Conservation (phyloP, 345 rosid species). For the Rhizophora apiculata region DNA sequence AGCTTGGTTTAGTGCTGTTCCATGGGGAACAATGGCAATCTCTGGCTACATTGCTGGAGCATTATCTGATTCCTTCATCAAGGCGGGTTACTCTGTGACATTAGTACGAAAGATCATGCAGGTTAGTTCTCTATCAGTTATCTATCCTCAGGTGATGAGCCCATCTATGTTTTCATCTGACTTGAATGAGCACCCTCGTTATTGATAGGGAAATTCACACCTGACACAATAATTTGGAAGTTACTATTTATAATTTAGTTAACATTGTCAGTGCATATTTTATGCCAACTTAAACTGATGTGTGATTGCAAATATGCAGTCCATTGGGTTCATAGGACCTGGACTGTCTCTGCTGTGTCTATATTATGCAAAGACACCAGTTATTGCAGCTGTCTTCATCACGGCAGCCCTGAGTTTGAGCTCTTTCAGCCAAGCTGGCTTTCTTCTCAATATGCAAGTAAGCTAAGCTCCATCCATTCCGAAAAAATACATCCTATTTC, state of each 20-base stretch:
- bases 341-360: conserved; percentile 76
- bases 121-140: conserved; percentile 35
- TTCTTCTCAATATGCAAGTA: conserved; percentile 93
- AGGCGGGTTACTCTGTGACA: conserved; percentile 72
- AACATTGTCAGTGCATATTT: neutral
- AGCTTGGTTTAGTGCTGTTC: conserved; percentile 97
- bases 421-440: conserved; percentile 98
- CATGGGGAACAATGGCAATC: conserved; percentile 92
- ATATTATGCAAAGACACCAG: conserved; percentile 71
- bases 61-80: conserved; percentile 63
- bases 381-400: conserved; percentile 53
- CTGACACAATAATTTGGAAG: neutral
- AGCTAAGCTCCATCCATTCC: conserved; percentile 20
- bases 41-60: conserved; percentile 80
- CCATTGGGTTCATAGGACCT: conserved; percentile 88
- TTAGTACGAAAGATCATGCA: conserved; percentile 87
- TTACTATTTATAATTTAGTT: neutral
- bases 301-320: conserved; percentile 33
- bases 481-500: too few species aligned
- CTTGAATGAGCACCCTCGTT: too few species aligned
- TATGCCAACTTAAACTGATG: neutral
- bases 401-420: conserved; percentile 82
- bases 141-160: neutral
- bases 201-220: neutral
- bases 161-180: too few species aligned